Conservation (phyloP, 2,329 filamentous ascomycete genomes). For the Pseudopyricularia javanii region DNA sequence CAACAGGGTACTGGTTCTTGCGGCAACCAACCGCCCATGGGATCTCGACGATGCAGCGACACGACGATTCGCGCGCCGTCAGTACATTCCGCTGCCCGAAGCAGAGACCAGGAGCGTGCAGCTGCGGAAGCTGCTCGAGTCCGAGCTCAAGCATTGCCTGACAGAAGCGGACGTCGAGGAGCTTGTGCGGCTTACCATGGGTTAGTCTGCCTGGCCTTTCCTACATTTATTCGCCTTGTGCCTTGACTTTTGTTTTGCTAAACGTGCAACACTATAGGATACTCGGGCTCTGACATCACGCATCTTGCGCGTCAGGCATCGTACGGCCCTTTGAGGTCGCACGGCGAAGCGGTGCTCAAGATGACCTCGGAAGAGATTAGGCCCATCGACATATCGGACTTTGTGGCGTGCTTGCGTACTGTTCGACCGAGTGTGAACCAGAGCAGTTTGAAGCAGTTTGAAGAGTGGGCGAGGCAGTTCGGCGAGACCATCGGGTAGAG, state of each 20-base stretch:
- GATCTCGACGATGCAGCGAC: slow-evolving; percentile 93
- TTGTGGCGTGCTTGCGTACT: slow-evolving; percentile 67
- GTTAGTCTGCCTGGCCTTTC: slow-evolving; percentile 34
- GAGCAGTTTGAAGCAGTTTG: slow-evolving; percentile 74
- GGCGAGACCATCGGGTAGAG: slow-evolving; percentile 73
- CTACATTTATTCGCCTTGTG: neutral
- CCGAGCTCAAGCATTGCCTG: slow-evolving; percentile 74
- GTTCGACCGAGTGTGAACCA: slow-evolving; percentile 87
- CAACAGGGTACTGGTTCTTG: slow-evolving; percentile 80
- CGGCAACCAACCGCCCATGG: slow-evolving; percentile 94
- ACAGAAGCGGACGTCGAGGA: slow-evolving; percentile 57
- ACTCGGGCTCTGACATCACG: slow-evolving; percentile 93
- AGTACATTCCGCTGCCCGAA: slow-evolving; percentile 93
- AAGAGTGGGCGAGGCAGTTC: slow-evolving; percentile 89
- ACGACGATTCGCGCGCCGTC: slow-evolving; percentile 77
- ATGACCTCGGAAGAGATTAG: slow-evolving; percentile 94
- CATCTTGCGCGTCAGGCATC: slow-evolving; percentile 94
- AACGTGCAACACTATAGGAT: slow-evolving; percentile 43
- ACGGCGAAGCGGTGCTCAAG: slow-evolving; percentile 78
- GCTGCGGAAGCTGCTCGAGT: slow-evolving; percentile 60
- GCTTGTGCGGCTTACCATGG: slow-evolving; percentile 73
- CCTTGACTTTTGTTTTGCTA: slow-evolving; percentile 4
- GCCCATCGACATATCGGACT: slow-evolving; percentile 72
- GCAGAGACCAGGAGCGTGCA: slow-evolving; percentile 69
- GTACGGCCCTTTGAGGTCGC: slow-evolving; percentile 84